A percentile compares a stretch with the other conserved stretches of the same genome.
phyloP scores from a whole-genome alignment of 345 rosid species.

The Moricandia arvensis region DNA sequence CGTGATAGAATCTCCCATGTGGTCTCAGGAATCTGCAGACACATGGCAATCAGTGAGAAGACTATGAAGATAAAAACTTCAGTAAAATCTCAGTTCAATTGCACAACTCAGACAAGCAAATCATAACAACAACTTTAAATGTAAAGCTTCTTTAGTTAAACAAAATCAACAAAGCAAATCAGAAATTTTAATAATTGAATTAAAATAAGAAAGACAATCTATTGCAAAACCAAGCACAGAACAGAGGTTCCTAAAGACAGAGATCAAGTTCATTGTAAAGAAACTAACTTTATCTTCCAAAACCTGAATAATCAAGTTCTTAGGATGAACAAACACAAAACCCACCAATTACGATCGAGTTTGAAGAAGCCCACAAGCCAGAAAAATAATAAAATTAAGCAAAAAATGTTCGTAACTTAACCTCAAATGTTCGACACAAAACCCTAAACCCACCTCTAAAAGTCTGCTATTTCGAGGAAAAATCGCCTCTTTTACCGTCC shows the following conservation, averaged over 20 bases:
- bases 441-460: constrained; percentile 35
- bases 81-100: background rate
- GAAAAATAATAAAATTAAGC: constrained; percentile 12
- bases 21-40: background rate
- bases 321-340: background rate
- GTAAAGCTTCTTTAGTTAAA: no score
- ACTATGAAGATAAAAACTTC: background rate
- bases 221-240: background rate
- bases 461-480: constrained; percentile 9
- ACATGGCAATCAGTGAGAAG: background rate
- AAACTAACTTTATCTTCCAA: background rate
- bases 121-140: no score
- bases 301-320: background rate
- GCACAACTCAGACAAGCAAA: background rate
- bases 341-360: background rate
- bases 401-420: constrained; percentile 44
- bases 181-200: background rate
- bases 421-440: constrained; percentile 33
- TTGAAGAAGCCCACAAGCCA: background rate
- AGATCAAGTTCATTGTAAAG: background rate
- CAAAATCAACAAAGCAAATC: background rate
- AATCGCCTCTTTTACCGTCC: background rate
- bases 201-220: background rate
- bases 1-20: background rate
- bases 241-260: background rate